Base-by-base conservation (phyloP, 2,329 filamentous ascomycete species). In the Penicillium sp. region DNA sequence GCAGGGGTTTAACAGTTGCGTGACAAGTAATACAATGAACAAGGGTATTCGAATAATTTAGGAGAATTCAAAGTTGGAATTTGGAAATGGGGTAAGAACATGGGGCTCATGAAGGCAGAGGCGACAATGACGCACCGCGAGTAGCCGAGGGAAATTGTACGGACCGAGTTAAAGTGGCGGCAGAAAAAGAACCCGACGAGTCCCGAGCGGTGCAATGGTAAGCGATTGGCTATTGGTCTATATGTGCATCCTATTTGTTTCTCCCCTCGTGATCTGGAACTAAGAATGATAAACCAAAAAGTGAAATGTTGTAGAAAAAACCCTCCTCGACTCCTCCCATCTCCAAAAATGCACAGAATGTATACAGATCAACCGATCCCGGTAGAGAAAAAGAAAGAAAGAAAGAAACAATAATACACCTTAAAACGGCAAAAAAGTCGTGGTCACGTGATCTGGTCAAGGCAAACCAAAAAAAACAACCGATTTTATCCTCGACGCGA, bases 401-500 rank as follows among this genome's bases (percentile, higher is more conserved):
- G 8, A 51, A 48, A 47, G 35, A 26, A 31, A 21, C 52, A 35
- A 49, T 48, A 57, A 39, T 56, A 56, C 52, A 37, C 31, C 31
- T 19, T 45, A 22, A 42, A 48, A 44, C 14, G 16, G 39, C 16
- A 14, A 49, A 62, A 62, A 57, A 60, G 35, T 55, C 52, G 46
- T 55, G 53, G 43, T 56, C 54, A 49, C 54, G 54, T 46, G 37
- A 55, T 33, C 31, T 43, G 42, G 26, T 24, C 29, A 24, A 39
- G 35, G 16, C 14, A 50, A 19, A n/a, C 8, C 14, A 13, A 49
- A 16, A 43, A 19, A 56, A 35, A 55, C 57, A 46, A 62, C 13
- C 19, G 26, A 24, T 7, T 22, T 52, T 45, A 52, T 16, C 63
- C 59, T 26, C 55, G 58, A 24, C 79, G 75, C 33, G 76, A 76